A percentile compares a stretch with the other conserved stretches of the same genome.
Evolutionary conservation across 176 grass and related monocot species (phyloP).

Genomic region (Musa troglodytarum): DNA sequence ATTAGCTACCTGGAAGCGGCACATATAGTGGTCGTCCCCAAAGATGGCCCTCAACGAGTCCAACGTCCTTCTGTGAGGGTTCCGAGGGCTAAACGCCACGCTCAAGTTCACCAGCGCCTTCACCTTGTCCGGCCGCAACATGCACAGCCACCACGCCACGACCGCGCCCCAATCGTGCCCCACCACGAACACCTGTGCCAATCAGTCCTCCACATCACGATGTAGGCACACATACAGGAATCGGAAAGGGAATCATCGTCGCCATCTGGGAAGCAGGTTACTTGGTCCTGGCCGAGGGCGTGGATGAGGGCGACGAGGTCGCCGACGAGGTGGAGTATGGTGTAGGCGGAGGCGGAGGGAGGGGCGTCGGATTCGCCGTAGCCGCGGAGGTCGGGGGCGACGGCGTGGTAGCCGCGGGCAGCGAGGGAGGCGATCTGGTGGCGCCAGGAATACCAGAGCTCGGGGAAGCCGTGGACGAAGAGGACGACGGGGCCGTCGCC

Average conservation of each 20-base stretch:
- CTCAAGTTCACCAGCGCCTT: constrained; percentile 35
- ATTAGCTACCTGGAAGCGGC: constrained; percentile 38
- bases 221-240: no score
- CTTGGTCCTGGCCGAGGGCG: constrained; percentile 32
- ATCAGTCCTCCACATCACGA: not conserved
- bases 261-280: not conserved
- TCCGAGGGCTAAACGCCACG: constrained; percentile 29
- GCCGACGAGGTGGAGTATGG: constrained; percentile 39
- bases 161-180: constrained; percentile 47
- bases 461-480: constrained; percentile 40
- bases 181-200: constrained; percentile 36
- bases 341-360: constrained; percentile 4
- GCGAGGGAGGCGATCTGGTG: constrained; percentile 36
- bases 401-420: constrained; percentile 23
- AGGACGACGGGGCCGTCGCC: constrained; percentile 30
- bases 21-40: constrained; percentile 38
- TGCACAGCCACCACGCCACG: constrained; percentile 32
- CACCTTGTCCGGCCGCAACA: constrained; percentile 45
- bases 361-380: constrained; percentile 40
- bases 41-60: constrained; percentile 25
- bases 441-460: constrained; percentile 49
- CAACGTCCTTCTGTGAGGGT: constrained; percentile 19
- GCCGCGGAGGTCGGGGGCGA: constrained; percentile 40
- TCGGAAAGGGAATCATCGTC: not conserved
- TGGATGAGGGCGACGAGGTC: constrained; percentile 44